phyloP scores from a whole-genome alignment of 768 basidiomycete genomes.

The Suillus decipiens region DNA sequence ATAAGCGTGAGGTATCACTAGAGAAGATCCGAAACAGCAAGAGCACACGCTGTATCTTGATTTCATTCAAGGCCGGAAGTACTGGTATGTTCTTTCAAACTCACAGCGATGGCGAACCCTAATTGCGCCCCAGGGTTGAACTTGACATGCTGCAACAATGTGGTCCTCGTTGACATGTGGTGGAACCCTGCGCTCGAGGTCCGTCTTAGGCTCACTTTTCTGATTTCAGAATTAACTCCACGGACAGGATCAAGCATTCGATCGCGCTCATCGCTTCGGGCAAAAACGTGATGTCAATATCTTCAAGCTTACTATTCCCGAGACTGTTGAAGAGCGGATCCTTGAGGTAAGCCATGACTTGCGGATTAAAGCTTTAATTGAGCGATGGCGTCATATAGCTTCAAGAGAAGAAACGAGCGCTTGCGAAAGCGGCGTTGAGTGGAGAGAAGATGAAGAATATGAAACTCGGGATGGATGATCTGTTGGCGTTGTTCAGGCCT shows the following conservation, averaged over 20 bases:
- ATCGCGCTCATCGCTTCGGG: constrained; percentile 87
- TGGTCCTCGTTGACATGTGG: constrained; percentile 92
- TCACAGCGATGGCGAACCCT: background rate
- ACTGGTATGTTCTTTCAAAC: constrained; percentile 56
- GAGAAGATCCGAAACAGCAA: constrained; percentile 66
- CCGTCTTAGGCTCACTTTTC: constrained; percentile 21
- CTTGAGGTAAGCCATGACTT: constrained; percentile 49
- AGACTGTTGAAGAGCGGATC: constrained; percentile 88
- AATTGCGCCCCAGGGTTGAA: constrained; percentile 64
- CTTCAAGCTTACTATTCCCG: constrained; percentile 84
- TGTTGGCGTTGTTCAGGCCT: constrained; percentile 75
- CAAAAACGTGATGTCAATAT: constrained; percentile 87
- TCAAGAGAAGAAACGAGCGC: constrained; percentile 89
- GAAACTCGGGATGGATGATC: constrained; percentile 82
- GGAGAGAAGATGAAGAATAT: constrained; percentile 87
- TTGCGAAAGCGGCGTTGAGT: constrained; percentile 81
- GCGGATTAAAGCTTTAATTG: background rate
- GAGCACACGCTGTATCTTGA: constrained; percentile 75
- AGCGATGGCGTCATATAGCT: constrained; percentile 43
- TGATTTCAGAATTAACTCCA: constrained; percentile 18
- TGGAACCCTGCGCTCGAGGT: constrained; percentile 92
- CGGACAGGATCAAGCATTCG: constrained; percentile 86
- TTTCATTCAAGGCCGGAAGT: constrained; percentile 95
- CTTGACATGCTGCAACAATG: constrained; percentile 90
- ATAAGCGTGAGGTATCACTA: constrained; percentile 74